Base-by-base conservation (phyloP, 2,329 filamentous ascomycete species). In the Arthrobotrys megalospora region DNA sequence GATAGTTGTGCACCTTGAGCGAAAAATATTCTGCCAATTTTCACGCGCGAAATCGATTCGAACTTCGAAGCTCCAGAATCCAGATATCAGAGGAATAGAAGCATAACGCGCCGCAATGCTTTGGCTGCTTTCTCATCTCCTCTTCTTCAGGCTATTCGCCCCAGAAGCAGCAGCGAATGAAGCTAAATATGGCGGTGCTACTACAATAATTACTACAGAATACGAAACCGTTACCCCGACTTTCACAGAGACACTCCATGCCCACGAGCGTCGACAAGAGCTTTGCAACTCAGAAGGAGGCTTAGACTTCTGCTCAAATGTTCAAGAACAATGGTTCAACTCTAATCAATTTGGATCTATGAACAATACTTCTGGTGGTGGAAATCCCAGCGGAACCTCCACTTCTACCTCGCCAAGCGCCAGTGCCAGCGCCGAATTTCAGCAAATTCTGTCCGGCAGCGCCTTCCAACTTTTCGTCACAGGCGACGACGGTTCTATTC, bases 401-500 rank as follows among this genome's bases (percentile, higher is more conserved):
- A 64, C 67, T 6, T 8, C 55, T 6, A 53, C 34, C 1, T 63
- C 55, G 12, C 32, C 55, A 10, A 52, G 55, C 10, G 38, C 43
- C 6, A 62, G 53, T 32, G 32, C 36, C 6, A 71, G 55, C 28
- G 41, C 28, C 36, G 38, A 63, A 32, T 71, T 16, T 7, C 43
- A 63, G 32, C 55, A 64, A 11, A 64, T 71, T 19, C 0, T 53
- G 10, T 41, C 28, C 19, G 66, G 55, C 8, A 55, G 32, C 19
- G 19, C 58, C 16, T 71, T 71, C 45, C 55, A 64, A 7, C 43
- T 71, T 34, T 71, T 41, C 32, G 55, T 71, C 1, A 41, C 55
- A 38, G 19, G n/a, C 36, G 28, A 21, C 11, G 45, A 71, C 16
- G 58, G 55, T 10, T 43, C 67, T 11, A 32, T 50, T 19, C 41